Percentiles rank a stretch among this genome's conserved stretches.
These are phyloP conservation scores for Ganoderma boninense DNA, from an alignment of 1,284 basidiomycete species.

Conservation along the genomic window DNA sequence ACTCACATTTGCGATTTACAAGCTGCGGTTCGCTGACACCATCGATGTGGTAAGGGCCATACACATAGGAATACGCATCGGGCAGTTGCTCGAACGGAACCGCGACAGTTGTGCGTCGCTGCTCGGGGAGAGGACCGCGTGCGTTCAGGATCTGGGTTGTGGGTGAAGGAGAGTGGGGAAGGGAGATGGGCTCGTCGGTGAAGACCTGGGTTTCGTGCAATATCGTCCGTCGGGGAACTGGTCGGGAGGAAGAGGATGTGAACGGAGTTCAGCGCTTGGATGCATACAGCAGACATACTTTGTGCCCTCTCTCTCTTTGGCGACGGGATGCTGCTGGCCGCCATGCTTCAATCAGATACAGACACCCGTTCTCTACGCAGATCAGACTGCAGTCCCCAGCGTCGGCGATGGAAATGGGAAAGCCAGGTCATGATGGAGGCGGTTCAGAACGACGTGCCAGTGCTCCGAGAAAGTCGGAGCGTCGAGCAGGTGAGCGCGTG, in stretches of 20 bases:
- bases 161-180: constrained; percentile 2
- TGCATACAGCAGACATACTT: neutral
- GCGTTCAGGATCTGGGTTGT: constrained; percentile 6
- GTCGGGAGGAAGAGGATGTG: neutral
- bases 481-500: neutral
- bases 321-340: neutral
- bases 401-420: neutral
- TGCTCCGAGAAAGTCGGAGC: neutral
- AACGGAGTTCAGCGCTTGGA: neutral
- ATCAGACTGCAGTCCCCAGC: neutral
- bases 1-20: constrained; percentile 9
- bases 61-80: neutral
- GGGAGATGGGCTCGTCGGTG: constrained; percentile 15
- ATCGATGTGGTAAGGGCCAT: constrained; percentile 1
- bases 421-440: neutral
- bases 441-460: neutral
- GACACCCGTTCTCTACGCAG: neutral
- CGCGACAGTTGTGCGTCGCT: constrained; percentile 6
- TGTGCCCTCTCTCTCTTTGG: constrained; percentile 8
- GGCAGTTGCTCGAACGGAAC: neutral
- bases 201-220: constrained; percentile 15
- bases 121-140: constrained; percentile 2
- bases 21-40: constrained; percentile 3
- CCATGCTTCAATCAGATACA: neutral
- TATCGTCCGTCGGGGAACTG: constrained; percentile 14